Percentiles rank a stretch among this genome's conserved stretches.
Conservation (phyloP, 1,284 basidiomycete genomes). For the Wallemia hederae region DNA sequence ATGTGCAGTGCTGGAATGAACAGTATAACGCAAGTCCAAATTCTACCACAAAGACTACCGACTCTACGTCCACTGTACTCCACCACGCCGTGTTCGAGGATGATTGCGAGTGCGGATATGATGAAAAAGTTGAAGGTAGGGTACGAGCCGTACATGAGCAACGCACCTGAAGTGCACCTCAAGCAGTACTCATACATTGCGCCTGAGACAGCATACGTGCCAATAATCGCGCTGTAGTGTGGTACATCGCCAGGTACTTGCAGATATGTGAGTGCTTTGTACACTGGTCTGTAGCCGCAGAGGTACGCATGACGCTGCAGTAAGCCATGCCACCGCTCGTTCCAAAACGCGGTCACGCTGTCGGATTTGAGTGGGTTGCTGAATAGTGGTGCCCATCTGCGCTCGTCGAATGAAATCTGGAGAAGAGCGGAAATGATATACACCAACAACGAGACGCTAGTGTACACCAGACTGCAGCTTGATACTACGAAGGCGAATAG, state of each 20-base stretch:
- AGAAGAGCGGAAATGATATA: background rate
- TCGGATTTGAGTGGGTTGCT: background rate
- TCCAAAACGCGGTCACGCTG: background rate
- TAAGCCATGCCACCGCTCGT: background rate
- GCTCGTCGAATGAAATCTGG: background rate
- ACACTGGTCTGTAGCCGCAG: background rate
- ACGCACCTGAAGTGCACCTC: background rate
- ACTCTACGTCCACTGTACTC: background rate
- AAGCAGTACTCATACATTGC: background rate
- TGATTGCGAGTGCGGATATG: background rate
- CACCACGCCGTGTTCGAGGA: background rate
- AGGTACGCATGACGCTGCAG: background rate
- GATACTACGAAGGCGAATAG: background rate
- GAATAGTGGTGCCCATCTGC: background rate
- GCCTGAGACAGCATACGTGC: background rate
- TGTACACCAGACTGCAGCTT: no score
- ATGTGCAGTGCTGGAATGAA: background rate
- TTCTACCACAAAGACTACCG: background rate
- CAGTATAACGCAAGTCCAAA: background rate
- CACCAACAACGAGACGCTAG: no score
- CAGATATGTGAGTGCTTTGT: background rate
- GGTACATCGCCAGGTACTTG: background rate
- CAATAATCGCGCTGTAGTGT: background rate
- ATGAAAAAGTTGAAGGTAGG: background rate
- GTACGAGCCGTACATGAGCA: background rate